Evolutionary conservation across 2,329 filamentous ascomycete species (phyloP).

Genomic region (Aspergillus sp.): DNA sequence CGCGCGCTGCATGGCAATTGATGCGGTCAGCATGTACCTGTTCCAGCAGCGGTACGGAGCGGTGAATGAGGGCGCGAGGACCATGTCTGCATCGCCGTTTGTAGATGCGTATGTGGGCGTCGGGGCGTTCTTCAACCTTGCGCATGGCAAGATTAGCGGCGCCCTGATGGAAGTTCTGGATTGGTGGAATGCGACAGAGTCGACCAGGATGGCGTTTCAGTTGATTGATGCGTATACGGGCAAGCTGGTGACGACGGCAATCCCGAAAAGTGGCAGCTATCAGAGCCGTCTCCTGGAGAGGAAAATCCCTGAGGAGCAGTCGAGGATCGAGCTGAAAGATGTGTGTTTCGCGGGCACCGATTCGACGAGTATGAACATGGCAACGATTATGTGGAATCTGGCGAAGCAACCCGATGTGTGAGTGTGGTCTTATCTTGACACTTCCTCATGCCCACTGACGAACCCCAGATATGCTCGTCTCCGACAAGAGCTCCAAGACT

Average conservation of each 20-base stretch:
- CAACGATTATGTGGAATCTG: constrained; percentile 49
- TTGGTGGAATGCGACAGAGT: constrained; percentile 31
- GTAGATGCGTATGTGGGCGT: constrained; percentile 57
- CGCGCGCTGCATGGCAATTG: constrained; percentile 51
- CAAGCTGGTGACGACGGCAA: constrained; percentile 37
- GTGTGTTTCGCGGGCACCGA: constrained; percentile 57
- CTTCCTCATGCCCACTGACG: background rate
- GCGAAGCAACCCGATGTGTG: constrained; percentile 43
- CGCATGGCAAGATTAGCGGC: constrained; percentile 41
- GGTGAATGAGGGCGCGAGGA: constrained; percentile 36
- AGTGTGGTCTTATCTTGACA: constrained; percentile 18
- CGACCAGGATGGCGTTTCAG: constrained; percentile 33
- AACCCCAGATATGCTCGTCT: constrained; percentile 28
- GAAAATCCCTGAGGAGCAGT: constrained; percentile 41
- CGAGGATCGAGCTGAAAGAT: constrained; percentile 54
- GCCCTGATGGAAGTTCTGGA: constrained; percentile 30
- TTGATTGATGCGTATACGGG: constrained; percentile 46
- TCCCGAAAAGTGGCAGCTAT: constrained; percentile 42
- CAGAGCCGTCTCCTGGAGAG: constrained; percentile 48
- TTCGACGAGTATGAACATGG: constrained; percentile 52
- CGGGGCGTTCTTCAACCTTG: constrained; percentile 54
- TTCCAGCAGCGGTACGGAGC: constrained; percentile 54
- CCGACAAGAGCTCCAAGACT: constrained; percentile 32
- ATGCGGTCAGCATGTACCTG: constrained; percentile 55
- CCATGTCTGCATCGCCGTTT: constrained; percentile 48